A percentile compares a stretch with the other conserved stretches of the same genome.
phyloP scores from a whole-genome alignment of 2,329 filamentous ascomycete species.

The Cercospora janseana region DNA sequence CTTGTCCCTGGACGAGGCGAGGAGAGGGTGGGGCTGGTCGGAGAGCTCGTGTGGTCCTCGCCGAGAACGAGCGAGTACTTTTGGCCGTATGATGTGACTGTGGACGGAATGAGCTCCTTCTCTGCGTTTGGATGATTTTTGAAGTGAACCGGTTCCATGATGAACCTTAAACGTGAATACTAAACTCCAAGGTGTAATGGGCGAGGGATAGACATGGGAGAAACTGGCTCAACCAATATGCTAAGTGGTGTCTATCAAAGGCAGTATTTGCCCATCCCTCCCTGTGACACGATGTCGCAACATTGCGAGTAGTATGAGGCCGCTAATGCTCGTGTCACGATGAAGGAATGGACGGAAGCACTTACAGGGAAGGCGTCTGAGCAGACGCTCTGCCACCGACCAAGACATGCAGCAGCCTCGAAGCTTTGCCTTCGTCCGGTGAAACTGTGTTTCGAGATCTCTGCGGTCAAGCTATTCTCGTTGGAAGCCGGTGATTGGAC shows the following conservation, averaged over 20 bases:
- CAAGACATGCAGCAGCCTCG: slow-evolving; percentile 7
- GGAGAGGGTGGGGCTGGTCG: background rate
- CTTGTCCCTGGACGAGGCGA: background rate
- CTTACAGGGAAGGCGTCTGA: slow-evolving; percentile 8
- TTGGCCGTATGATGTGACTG: slow-evolving; percentile 9
- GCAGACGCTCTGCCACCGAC: slow-evolving; percentile 6
- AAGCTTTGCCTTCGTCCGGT: slow-evolving; percentile 9
- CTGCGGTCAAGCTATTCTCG: slow-evolving; percentile 12
- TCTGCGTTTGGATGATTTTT: slow-evolving; percentile 10
- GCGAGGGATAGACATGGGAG: too few species aligned
- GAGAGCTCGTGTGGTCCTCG: background rate
- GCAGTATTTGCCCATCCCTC: slow-evolving; percentile 6
- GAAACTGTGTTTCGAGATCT: slow-evolving; percentile 1
- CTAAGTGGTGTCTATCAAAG: too few species aligned
- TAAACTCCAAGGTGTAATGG: too few species aligned
- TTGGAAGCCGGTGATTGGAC: slow-evolving; percentile 14
- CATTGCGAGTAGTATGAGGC: background rate
- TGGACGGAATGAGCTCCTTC: slow-evolving; percentile 10
- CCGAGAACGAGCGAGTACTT: background rate
- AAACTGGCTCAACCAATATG: too few species aligned
- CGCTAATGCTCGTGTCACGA: slow-evolving; percentile 10
- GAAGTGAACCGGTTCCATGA: slow-evolving; percentile 19
- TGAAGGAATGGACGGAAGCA: background rate
- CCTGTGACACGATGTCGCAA: slow-evolving; percentile 11
- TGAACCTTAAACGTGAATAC: too few species aligned